Percentiles rank a stretch among this genome's conserved stretches.
Evolutionary conservation across 495 filamentous ascomycete genomes (phyloP).

Genomic region (Penicillium cosmopolitanum): DNA sequence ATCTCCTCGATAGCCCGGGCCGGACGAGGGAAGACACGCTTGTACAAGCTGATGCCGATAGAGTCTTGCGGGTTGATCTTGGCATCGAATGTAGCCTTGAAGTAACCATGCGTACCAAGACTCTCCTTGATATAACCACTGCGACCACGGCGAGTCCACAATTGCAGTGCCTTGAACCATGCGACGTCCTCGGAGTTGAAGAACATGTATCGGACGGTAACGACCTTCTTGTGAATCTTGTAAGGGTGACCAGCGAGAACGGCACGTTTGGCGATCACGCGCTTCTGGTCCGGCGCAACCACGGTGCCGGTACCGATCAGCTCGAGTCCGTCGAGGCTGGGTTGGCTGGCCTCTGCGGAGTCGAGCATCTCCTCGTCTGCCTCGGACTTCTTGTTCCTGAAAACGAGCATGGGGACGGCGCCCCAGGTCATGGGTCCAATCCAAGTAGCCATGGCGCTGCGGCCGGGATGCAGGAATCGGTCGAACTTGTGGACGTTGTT

Average conservation of each 20-base stretch:
- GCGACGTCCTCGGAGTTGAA: conserved; percentile 93
- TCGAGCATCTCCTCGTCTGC: conserved; percentile 47
- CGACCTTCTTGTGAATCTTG: conserved; percentile 96
- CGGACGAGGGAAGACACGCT: conserved; percentile 83
- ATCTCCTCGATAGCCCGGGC: conserved; percentile 58
- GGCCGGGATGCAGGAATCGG: conserved; percentile 87
- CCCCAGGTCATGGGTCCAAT: conserved; percentile 93
- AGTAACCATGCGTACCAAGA: conserved; percentile 96
- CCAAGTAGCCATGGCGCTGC: conserved; percentile 88
- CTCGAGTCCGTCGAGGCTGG: conserved; percentile 52
- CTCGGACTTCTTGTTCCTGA: conserved; percentile 57
- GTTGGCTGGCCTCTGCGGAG: conserved; percentile 35
- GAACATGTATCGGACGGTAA: conserved; percentile 99
- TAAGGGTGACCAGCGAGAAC: conserved; percentile 95
- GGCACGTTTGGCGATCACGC: conserved; percentile 90
- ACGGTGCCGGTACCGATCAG: conserved; percentile 86
- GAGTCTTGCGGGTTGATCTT: conserved; percentile 93
- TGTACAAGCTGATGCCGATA: conserved; percentile 90
- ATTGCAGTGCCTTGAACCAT: conserved; percentile 94
- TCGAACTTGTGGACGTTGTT: conserved; percentile 98
- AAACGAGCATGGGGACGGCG: conserved; percentile 84
- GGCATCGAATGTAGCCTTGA: conserved; percentile 97
- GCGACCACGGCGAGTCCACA: conserved; percentile 91
- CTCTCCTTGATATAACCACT: conserved; percentile 90
- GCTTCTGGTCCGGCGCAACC: conserved; percentile 73